A percentile compares a stretch with the other conserved stretches of the same genome.
Evolutionary conservation across 148 eudicot genomes (phyloP).

Genomic region (Drosera capensis): DNA sequence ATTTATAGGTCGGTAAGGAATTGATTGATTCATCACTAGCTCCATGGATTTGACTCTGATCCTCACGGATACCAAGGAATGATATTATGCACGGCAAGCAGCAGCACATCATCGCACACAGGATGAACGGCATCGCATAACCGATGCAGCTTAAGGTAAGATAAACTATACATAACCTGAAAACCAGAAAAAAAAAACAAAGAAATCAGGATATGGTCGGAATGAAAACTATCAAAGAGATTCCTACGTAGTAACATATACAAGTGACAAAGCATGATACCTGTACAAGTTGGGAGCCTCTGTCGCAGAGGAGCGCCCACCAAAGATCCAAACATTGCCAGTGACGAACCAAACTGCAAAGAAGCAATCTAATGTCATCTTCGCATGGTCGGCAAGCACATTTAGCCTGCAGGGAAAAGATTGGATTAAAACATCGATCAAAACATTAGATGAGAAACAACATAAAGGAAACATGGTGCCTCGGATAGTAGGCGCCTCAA

Average conservation of each 20-base stretch:
- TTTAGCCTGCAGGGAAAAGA: slow-evolving; percentile 22
- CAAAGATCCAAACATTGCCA: slow-evolving; percentile 72
- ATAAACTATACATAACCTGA: slow-evolving; percentile 61
- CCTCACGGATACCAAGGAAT: slow-evolving; percentile 54
- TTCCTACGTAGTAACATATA: too few relatives aligned
- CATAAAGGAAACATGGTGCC: neutral
- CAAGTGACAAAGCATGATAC: slow-evolving; percentile 13
- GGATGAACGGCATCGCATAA: slow-evolving; percentile 70
- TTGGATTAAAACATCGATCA: too few relatives aligned
- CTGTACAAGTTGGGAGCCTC: slow-evolving; percentile 76
- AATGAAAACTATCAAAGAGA: neutral
- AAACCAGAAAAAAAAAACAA: slow-evolving; percentile 2
- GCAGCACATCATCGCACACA: slow-evolving; percentile 70
- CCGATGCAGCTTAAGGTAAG: slow-evolving; percentile 62
- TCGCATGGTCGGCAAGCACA: slow-evolving; percentile 42
- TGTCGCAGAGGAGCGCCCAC: slow-evolving; percentile 55
- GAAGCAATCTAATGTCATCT: slow-evolving; percentile 78
- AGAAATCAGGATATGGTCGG: slow-evolving; percentile 1
- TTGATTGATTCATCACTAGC: slow-evolving; percentile 59
- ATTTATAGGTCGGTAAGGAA: slow-evolving; percentile 54
- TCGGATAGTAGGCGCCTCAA: too few relatives aligned
- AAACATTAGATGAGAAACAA: neutral
- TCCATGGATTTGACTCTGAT: slow-evolving; percentile 42
- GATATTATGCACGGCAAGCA: slow-evolving; percentile 74
- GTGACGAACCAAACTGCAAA: slow-evolving; percentile 80